phyloP scores from a whole-genome alignment of 2,329 filamentous ascomycete genomes.

The Aspergillus candidus region DNA sequence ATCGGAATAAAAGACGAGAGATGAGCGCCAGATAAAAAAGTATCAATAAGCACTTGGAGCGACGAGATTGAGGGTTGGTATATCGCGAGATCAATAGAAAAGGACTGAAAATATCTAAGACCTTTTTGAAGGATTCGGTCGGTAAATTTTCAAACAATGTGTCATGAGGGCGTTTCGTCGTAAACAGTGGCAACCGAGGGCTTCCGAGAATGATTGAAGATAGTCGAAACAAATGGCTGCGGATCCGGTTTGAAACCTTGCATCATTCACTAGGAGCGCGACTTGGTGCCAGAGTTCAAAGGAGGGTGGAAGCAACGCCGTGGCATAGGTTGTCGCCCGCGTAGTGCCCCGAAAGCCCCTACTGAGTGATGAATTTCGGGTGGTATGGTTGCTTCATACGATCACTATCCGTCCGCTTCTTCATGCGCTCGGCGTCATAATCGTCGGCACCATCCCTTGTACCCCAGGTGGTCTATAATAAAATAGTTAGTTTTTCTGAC shows the following conservation, averaged over 20 bases:
- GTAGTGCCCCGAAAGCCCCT: constrained; percentile 1
- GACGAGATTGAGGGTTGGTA: too few species aligned
- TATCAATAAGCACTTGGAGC: too few species aligned
- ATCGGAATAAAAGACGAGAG: not conserved
- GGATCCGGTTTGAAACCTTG: too few species aligned
- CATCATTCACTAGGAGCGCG: too few species aligned
- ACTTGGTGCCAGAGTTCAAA: too few species aligned
- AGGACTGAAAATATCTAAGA: not conserved
- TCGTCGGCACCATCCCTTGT: constrained; percentile 86
- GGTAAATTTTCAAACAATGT: constrained; percentile 1
- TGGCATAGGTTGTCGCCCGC: too few species aligned
- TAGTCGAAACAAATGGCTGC: too few species aligned
- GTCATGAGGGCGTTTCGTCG: constrained; percentile 12
- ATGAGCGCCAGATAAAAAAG: too few species aligned
- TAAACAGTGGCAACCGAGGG: constrained; percentile 1
- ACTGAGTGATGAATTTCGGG: constrained; percentile 27
- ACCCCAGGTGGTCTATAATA: constrained; percentile 79
- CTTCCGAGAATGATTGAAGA: too few species aligned
- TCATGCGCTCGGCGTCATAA: constrained; percentile 68
- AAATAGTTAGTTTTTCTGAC: constrained; percentile 4
- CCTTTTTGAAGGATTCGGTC: not conserved
- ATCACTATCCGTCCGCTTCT: constrained; percentile 33
- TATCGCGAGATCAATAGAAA: not conserved
- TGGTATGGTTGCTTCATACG: constrained; percentile 30
- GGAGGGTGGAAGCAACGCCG: too few species aligned